These are phyloP conservation scores for Pleochaeta shiraiana DNA, from an alignment of 2,329 filamentous ascomycete species.

Conservation along the genomic window DNA sequence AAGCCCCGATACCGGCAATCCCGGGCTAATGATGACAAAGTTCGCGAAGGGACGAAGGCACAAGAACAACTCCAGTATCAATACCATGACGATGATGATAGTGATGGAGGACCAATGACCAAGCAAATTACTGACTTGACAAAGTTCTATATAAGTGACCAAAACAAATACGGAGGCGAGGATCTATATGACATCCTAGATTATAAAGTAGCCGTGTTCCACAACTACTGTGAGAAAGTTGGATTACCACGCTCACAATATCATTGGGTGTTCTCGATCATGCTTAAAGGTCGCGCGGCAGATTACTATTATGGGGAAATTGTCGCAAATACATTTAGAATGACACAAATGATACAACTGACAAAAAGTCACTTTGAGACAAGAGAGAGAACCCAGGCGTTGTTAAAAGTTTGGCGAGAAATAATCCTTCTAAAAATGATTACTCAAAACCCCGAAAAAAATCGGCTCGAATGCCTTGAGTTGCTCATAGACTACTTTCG, in stretches of 20 bases:
- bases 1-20: neutral
- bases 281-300: neutral
- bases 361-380: neutral
- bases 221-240: neutral
- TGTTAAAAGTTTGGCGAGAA: neutral
- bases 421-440: neutral
- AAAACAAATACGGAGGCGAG: neutral
- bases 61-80: neutral
- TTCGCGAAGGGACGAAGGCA: neutral
- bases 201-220: neutral
- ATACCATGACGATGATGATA: neutral
- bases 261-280: neutral
- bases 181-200: neutral
- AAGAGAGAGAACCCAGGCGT: neutral
- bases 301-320: neutral
- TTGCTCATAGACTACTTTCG: neutral
- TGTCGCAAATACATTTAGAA: neutral
- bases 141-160: neutral
- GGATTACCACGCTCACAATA: neutral
- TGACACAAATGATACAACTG: neutral
- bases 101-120: neutral
- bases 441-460: neutral
- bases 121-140: neutral
- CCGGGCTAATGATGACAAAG: neutral
- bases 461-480: neutral